Evolutionary conservation across 345 rosid genomes (phyloP).

Genomic region (Leavenworthia alabamica): DNA sequence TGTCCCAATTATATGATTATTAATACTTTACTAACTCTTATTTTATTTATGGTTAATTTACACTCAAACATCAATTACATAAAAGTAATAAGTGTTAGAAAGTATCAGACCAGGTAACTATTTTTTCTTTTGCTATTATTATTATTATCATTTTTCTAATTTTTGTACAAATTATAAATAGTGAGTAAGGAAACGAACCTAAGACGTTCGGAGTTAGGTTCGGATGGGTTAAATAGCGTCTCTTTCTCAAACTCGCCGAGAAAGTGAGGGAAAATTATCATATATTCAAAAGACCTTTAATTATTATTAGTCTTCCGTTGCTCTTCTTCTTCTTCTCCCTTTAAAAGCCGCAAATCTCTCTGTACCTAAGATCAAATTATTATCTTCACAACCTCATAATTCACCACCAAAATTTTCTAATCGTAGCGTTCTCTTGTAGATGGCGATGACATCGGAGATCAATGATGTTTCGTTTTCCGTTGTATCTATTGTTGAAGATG

Average conservation of each 20-base stretch:
- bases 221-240: constrained; percentile 36
- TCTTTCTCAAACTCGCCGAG: constrained; percentile 36
- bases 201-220: constrained; percentile 63
- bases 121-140: no score
- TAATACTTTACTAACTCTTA: no score
- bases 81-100: no score
- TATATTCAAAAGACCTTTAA: constrained; percentile 18
- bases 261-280: constrained; percentile 33
- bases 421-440: constrained; percentile 10
- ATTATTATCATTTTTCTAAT: no score
- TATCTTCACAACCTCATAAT: not conserved
- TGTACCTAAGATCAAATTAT: not conserved
- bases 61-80: no score
- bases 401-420: not conserved
- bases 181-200: not conserved
- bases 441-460: constrained; percentile 51
- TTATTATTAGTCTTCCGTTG: not conserved
- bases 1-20: no score
- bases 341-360: constrained; percentile 26
- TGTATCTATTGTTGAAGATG: constrained; percentile 67
- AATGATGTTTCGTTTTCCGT: constrained; percentile 39
- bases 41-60: no score
- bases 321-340: not conserved
- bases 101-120: no score
- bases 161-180: no score